A percentile compares a stretch with the other conserved stretches of the same genome.
These are phyloP conservation scores for Mycena olivaceomarginata DNA, from an alignment of 768 basidiomycete species.

Conservation along the genomic window DNA sequence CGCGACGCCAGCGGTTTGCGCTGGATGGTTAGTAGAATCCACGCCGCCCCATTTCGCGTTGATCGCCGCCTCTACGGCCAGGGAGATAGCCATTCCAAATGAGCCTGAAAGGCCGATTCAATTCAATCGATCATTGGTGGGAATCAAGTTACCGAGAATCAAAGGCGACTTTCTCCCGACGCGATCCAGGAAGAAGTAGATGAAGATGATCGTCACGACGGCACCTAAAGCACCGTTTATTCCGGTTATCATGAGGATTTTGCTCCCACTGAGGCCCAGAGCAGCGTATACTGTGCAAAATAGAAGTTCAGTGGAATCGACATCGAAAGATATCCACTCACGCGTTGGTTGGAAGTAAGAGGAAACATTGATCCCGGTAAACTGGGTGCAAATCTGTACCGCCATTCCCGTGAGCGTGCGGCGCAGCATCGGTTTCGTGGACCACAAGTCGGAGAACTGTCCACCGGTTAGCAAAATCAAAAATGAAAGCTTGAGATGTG, in stretches of 20 bases:
- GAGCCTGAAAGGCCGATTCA: slow-evolving; percentile 23
- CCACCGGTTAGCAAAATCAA: not conserved
- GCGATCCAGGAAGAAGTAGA: slow-evolving; percentile 61
- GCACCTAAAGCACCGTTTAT: slow-evolving; percentile 77
- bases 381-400: slow-evolving; percentile 77
- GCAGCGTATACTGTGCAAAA: slow-evolving; percentile 70
- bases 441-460: slow-evolving; percentile 63
- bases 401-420: slow-evolving; percentile 68
- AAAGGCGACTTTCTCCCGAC: slow-evolving; percentile 73
- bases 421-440: slow-evolving; percentile 67
- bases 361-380: slow-evolving; percentile 76
- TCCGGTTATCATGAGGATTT: slow-evolving; percentile 64
- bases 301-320: slow-evolving; percentile 50
- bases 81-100: slow-evolving; percentile 64
- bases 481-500: not conserved
- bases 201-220: slow-evolving; percentile 57
- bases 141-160: slow-evolving; percentile 17
- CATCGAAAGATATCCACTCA: not conserved
- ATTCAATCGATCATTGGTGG: not conserved
- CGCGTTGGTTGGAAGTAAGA: slow-evolving; percentile 56
- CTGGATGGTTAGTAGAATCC: slow-evolving; percentile 69
- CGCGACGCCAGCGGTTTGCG: slow-evolving; percentile 63
- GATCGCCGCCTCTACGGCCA: slow-evolving; percentile 69
- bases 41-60: slow-evolving; percentile 76
- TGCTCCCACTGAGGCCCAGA: slow-evolving; percentile 70